Conservation (phyloP, 768 basidiomycete species). For the Kwoniella shandongensis region DNA sequence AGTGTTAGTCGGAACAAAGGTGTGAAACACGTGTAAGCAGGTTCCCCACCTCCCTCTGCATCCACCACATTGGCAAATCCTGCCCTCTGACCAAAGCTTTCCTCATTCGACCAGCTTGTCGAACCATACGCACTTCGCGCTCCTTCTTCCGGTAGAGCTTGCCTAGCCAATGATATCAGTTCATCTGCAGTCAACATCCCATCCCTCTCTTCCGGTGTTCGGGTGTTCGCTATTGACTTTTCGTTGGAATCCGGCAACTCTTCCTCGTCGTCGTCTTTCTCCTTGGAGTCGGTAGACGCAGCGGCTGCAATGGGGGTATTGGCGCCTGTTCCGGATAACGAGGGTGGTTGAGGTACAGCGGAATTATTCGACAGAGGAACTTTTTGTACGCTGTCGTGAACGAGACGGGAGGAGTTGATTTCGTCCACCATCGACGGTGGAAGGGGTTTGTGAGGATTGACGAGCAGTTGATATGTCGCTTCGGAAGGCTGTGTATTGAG, state of each 20-base stretch:
- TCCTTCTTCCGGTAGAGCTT: slow-evolving; percentile 31
- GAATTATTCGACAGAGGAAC: slow-evolving; percentile 12
- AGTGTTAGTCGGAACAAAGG: slow-evolving; percentile 80
- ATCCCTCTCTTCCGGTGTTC: slow-evolving; percentile 63
- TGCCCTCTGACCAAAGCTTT: slow-evolving; percentile 62
- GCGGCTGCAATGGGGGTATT: slow-evolving; percentile 24
- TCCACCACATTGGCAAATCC: slow-evolving; percentile 20
- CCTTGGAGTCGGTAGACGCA: slow-evolving; percentile 56
- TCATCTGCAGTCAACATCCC: slow-evolving; percentile 68
- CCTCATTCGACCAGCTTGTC: slow-evolving; percentile 20
- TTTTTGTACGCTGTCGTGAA: slow-evolving; percentile 50
- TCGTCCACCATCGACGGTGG: slow-evolving; percentile 59
- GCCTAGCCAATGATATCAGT: slow-evolving; percentile 59
- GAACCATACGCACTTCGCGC: slow-evolving; percentile 69
- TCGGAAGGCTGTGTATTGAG: slow-evolving; percentile 87
- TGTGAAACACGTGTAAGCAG: slow-evolving; percentile 85
- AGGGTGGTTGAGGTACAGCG: slow-evolving; percentile 25
- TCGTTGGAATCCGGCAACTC: slow-evolving; percentile 33
- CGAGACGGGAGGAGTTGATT: slow-evolving; percentile 63
- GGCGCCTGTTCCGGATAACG: slow-evolving; percentile 8
- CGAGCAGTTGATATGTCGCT: slow-evolving; percentile 74
- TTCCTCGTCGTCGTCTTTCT: slow-evolving; percentile 51
- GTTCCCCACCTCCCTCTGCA: slow-evolving; percentile 60
- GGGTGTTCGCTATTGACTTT: slow-evolving; percentile 68
- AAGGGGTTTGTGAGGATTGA: slow-evolving; percentile 60